These are phyloP conservation scores for Pichia manshurica DNA, from an alignment of 805 yeast species.

Conservation along the genomic window DNA sequence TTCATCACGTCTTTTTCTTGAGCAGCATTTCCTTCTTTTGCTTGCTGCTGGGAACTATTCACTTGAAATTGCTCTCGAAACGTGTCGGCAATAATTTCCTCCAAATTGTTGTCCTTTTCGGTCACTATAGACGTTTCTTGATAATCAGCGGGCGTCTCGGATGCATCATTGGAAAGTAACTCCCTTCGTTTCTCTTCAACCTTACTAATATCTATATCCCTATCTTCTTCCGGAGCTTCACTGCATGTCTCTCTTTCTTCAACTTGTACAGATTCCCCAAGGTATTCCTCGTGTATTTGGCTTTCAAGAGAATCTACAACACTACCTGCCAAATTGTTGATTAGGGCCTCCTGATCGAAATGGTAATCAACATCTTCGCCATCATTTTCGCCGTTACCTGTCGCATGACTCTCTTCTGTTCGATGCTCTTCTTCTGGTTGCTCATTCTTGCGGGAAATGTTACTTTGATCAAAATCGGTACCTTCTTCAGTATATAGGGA, in stretches of 20 bases:
- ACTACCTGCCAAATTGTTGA: slow-evolving; percentile 5
- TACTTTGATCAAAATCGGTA: background rate
- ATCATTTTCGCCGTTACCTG: background rate
- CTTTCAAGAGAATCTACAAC: slow-evolving; percentile 6
- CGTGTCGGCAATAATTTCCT: slow-evolving; percentile 16
- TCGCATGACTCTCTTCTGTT: background rate
- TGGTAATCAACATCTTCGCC: slow-evolving; percentile 1
- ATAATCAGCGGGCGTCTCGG: background rate
- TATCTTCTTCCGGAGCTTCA: background rate
- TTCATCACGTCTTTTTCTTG: background rate
- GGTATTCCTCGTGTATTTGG: background rate
- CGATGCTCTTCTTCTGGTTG: background rate
- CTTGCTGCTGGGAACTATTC: background rate
- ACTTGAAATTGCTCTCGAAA: slow-evolving; percentile 7
- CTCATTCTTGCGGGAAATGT: background rate
- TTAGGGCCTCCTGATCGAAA: slow-evolving; percentile 11
- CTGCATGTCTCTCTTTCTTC: background rate
- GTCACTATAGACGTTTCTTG: background rate
- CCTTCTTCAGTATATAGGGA: slow-evolving; percentile 2
- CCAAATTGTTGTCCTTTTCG: slow-evolving; percentile 8
- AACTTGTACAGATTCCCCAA: no score
- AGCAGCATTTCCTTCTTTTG: background rate
- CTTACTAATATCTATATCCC: no score
- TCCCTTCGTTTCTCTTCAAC: no score
- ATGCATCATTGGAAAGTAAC: no score